Base-by-base conservation (phyloP, 768 basidiomycete genomes). In the Boletus patriciae region DNA sequence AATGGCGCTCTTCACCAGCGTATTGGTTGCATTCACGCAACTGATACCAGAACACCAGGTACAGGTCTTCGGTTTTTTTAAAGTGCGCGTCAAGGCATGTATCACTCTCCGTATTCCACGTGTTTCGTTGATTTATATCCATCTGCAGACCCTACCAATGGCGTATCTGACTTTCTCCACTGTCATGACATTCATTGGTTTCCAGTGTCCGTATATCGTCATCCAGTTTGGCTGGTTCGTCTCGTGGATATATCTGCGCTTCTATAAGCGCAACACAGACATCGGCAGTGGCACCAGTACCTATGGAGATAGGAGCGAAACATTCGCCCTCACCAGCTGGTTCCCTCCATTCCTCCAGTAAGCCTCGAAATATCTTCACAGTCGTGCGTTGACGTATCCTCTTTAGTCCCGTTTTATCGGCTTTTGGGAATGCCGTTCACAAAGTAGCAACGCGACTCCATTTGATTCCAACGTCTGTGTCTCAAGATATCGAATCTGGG, bases 141-240 rank as follows among this genome's bases (percentile, higher is more conserved):
- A 31, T 52, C 41, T 52, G n/a, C 67, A 98, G 95, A 85, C 81
- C 9, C 74, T 98, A 31, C 96, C 96, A n/a, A 97, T 98, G 87
- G 84, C 87, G 34, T 94, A 98, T 73, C 81, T 98, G 57, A 88
- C 91, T 2, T 73, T 98, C 54, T 98, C 95, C 11, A 93, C 90
- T 57, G 81, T 97, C 27, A 78, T 93, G 75, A 88, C 86, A 60
- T 62, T 96, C 46, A 56, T 94, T 44, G 94, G 93, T 21, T 87
- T 87, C 75, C 94, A 94, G 70, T 88, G 85, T 55, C 94, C 93
- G 16, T 96, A 85, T 78, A 92, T 95, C 49, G 76, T 94, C 67
- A 94, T 98, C 61, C 97, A 99, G 69, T 99, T 98, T 70, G 97
- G 96, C n/a, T 99, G 96, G 94, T 88, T 97, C 54, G 90, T 94